phyloP scores from a whole-genome alignment of 345 rosid species.

The Arabis alpina region DNA sequence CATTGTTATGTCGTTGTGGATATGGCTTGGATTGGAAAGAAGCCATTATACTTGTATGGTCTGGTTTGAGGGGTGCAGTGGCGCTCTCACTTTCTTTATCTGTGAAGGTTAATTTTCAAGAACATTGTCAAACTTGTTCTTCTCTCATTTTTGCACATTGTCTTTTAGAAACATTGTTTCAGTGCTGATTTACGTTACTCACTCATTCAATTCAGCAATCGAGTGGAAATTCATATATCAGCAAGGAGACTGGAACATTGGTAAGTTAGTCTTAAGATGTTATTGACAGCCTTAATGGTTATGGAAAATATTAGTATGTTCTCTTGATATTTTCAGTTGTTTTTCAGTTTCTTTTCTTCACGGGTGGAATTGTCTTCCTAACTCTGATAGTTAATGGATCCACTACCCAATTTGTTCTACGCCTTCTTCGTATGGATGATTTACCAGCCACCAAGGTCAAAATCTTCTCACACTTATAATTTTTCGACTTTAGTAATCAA shows the following conservation, averaged over 20 bases:
- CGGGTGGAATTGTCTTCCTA: slow-evolving; percentile 95
- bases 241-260: slow-evolving; percentile 73
- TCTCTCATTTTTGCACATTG: neutral
- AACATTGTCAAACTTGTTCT: slow-evolving; percentile 17
- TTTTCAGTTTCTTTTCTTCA: slow-evolving; percentile 88
- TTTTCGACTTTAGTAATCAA: slow-evolving; percentile 13
- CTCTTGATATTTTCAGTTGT: slow-evolving; percentile 23
- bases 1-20: slow-evolving; percentile 67
- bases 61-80: slow-evolving; percentile 97
- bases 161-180: slow-evolving; percentile 11
- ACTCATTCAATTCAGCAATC: slow-evolving; percentile 57
- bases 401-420: slow-evolving; percentile 81
- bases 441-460: slow-evolving; percentile 79
- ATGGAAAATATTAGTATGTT: slow-evolving; percentile 5
- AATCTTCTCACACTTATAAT: slow-evolving; percentile 1
- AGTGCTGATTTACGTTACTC: slow-evolving; percentile 19
- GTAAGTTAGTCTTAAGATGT: slow-evolving; percentile 50
- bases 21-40: slow-evolving; percentile 97
- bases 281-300: slow-evolving; percentile 16
- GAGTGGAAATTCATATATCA: slow-evolving; percentile 54
- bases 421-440: slow-evolving; percentile 72
- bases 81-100: slow-evolving; percentile 88
- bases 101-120: slow-evolving; percentile 69
- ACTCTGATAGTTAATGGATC: slow-evolving; percentile 91
- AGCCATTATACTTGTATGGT: slow-evolving; percentile 80